A percentile compares a stretch with the other conserved stretches of the same genome.
Evolutionary conservation across 176 grass and related monocot species (phyloP).

Genomic region (Leersia perrieri): DNA sequence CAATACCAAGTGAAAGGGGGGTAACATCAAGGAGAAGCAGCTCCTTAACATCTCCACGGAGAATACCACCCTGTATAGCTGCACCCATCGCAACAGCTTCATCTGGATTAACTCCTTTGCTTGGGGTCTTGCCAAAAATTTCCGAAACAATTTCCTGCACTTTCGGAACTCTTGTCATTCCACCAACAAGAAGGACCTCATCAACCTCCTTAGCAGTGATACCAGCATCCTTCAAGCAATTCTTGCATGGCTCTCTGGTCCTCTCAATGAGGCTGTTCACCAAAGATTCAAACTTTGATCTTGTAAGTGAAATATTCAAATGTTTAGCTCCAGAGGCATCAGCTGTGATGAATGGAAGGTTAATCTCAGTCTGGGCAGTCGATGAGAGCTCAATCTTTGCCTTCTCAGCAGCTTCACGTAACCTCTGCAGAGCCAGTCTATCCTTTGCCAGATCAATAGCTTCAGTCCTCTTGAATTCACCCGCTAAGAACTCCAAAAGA

Average conservation of each 20-base stretch:
- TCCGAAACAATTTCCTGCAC: slow-evolving; percentile 35
- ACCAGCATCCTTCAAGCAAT: slow-evolving; percentile 45
- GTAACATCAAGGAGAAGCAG: slow-evolving; percentile 48
- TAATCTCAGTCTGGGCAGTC: slow-evolving; percentile 35
- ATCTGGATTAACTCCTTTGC: slow-evolving; percentile 46
- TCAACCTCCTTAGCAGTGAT: slow-evolving; percentile 34
- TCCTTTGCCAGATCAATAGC: slow-evolving; percentile 42
- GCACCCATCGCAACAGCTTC: slow-evolving; percentile 47
- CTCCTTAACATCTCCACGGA: slow-evolving; percentile 49
- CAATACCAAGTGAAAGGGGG: slow-evolving; percentile 45
- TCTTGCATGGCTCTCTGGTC: slow-evolving; percentile 47
- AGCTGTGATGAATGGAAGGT: slow-evolving; percentile 51
- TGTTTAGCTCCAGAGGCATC: slow-evolving; percentile 51
- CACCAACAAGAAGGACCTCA: slow-evolving; percentile 43
- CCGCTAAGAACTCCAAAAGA: slow-evolving; percentile 36
- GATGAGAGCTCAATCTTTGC: slow-evolving; percentile 48
- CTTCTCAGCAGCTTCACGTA: slow-evolving; percentile 48
- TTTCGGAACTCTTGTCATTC: slow-evolving; percentile 47
- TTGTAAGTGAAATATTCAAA: slow-evolving; percentile 39
- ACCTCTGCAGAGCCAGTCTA: slow-evolving; percentile 36
- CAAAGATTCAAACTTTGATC: slow-evolving; percentile 46
- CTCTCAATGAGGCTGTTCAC: slow-evolving; percentile 37
- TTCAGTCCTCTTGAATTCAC: slow-evolving; percentile 44
- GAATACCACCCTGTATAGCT: slow-evolving; percentile 42
- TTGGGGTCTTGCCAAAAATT: slow-evolving; percentile 44